A percentile compares a stretch with the other conserved stretches of the same genome.
These are phyloP conservation scores for Piloderma croceum DNA, from an alignment of 768 basidiomycete species.

Conservation along the genomic window DNA sequence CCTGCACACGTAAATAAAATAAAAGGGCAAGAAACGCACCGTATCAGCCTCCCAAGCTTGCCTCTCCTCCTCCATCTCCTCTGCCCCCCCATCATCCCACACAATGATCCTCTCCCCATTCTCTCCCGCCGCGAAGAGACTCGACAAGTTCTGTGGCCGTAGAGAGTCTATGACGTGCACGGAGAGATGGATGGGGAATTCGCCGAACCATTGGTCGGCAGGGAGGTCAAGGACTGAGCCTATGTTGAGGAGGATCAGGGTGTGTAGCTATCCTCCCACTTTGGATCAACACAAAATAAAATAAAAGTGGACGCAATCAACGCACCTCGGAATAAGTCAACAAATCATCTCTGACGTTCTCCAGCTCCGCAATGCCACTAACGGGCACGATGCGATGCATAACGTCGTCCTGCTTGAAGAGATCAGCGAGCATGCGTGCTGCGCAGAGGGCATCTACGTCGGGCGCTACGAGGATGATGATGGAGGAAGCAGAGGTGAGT, in stretches of 20 bases:
- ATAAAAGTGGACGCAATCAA: slow-evolving; percentile 2
- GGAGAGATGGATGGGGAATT: slow-evolving; percentile 53
- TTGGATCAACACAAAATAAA: slow-evolving; percentile 1
- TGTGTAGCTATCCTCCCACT: slow-evolving; percentile 56
- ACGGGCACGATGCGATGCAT: slow-evolving; percentile 88
- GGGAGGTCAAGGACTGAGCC: slow-evolving; percentile 84
- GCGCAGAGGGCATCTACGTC: slow-evolving; percentile 93
- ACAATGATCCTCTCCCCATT: slow-evolving; percentile 71
- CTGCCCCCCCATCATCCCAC: slow-evolving; percentile 89
- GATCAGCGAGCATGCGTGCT: slow-evolving; percentile 79
- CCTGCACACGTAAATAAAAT: neutral
- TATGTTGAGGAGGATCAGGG: slow-evolving; percentile 88
- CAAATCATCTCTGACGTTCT: slow-evolving; percentile 60
- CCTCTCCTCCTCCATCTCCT: slow-evolving; percentile 61
- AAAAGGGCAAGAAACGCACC: slow-evolving; percentile 44
- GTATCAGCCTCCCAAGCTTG: slow-evolving; percentile 82
- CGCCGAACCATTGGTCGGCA: slow-evolving; percentile 69
- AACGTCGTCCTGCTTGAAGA: slow-evolving; percentile 92
- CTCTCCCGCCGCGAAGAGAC: slow-evolving; percentile 69
- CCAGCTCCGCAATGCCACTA: slow-evolving; percentile 75
- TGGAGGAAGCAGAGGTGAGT: slow-evolving; percentile 72
- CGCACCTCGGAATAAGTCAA: slow-evolving; percentile 61
- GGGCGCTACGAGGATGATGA: slow-evolving; percentile 80
- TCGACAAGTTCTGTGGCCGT: slow-evolving; percentile 83
- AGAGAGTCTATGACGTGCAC: slow-evolving; percentile 95